Evolutionary conservation across 345 rosid genomes (phyloP), one percentile per base, ranked within the genome.

Genomic region (Melaleuca alternifolia): DNA sequence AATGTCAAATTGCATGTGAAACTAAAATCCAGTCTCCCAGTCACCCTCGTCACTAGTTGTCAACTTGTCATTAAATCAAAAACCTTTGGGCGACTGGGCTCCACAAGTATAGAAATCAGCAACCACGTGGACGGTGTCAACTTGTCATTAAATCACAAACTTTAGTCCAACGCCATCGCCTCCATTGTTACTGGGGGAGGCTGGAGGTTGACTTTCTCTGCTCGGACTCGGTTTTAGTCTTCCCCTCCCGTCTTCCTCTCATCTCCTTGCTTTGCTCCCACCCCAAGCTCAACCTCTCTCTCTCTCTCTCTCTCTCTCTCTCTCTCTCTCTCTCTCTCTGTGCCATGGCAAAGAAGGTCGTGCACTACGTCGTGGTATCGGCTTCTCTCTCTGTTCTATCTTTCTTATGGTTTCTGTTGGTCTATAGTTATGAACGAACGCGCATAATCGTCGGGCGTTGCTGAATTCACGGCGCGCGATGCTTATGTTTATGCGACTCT

Each of bases 291-390:
- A 41, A 41, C 41, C 41, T 4, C 41, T 41, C 41, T 41, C 20
- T 16, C 20, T 61, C 23, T 61, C 75, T 18, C 28, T 11, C 20
- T 10, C n/a, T 61, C n/a, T n/a, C n/a, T n/a, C n/a, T n/a, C 7
- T 51, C 57, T 41, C 26, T 7, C 84, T 50, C 54, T 20, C 41
- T 18, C 84, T 13, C 23, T 57, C 54, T 50, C 59, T 14, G 18
- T 41, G 0, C 75, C 37, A 94, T 89, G 94, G 89, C 82, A 18
- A 91, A 89, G 53, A 84, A 89, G 84, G 84, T 82, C 76, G 90
- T 93, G 24, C 91, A 90, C 75, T 94, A 94, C 91, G 88, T 33
- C 12, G 90, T 92, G 89, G 94, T 81, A 51, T 65, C 83, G 13
- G 2, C 13, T 37, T 14, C 41, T 28, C 75, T 61, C 41, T 30